These are phyloP conservation scores for Pyrenochaeta sp. DNA, from an alignment of 2,329 filamentous ascomycete genomes.

Conservation along the genomic window DNA sequence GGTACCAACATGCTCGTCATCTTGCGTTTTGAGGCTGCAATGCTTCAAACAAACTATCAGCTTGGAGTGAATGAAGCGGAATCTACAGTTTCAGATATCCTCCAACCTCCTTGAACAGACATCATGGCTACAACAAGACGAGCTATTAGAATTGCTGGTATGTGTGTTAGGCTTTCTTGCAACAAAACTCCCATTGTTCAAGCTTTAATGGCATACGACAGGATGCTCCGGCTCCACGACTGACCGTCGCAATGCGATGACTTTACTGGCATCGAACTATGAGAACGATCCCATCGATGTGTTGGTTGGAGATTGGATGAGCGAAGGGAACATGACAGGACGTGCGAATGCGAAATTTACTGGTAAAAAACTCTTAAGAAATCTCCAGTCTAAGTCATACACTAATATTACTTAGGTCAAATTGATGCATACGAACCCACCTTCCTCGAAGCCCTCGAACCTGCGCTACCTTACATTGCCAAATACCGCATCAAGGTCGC, in stretches of 20 bases:
- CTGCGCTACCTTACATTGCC: slow-evolving; percentile 47
- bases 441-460: slow-evolving; percentile 60
- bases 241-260: slow-evolving; percentile 45
- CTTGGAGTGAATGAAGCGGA: background rate
- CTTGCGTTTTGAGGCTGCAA: background rate
- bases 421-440: slow-evolving; percentile 60
- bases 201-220: background rate
- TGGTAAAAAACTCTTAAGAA: slow-evolving; percentile 13
- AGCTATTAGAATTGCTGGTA: slow-evolving; percentile 34
- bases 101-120: slow-evolving; percentile 9
- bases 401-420: slow-evolving; percentile 22
- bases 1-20: slow-evolving; percentile 10
- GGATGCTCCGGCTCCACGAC: slow-evolving; percentile 44
- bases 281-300: slow-evolving; percentile 43
- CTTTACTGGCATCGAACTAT: slow-evolving; percentile 36
- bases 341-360: slow-evolving; percentile 33
- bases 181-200: background rate
- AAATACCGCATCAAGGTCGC: slow-evolving; percentile 45
- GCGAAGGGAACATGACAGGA: slow-evolving; percentile 43
- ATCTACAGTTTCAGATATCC: background rate
- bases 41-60: background rate
- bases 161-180: background rate
- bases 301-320: slow-evolving; percentile 45
- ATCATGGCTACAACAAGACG: slow-evolving; percentile 26
- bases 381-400: background rate